Percentiles rank a stretch among this genome's conserved stretches.
These are phyloP conservation scores for Mycena vitilis DNA, from an alignment of 768 basidiomycete species.

Conservation along the genomic window DNA sequence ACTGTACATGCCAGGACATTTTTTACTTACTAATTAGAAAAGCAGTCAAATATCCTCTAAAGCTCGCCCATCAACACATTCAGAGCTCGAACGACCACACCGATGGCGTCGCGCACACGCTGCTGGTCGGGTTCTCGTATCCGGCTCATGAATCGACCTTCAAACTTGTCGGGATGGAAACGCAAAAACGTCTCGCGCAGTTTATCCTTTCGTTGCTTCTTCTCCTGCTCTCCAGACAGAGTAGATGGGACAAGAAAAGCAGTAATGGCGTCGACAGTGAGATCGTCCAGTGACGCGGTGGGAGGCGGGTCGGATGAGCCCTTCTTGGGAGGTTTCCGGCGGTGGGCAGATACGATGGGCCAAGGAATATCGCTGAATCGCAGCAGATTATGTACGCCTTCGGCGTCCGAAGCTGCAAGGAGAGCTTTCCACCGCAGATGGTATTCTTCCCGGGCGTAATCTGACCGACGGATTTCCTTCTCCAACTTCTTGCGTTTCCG, in stretches of 20 bases:
- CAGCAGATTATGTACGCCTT: slow-evolving; percentile 44
- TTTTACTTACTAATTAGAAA: slow-evolving; percentile 26
- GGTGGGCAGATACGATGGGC: slow-evolving; percentile 63
- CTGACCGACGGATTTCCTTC: slow-evolving; percentile 55
- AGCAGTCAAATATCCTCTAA: slow-evolving; percentile 17
- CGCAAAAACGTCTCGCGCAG: slow-evolving; percentile 76
- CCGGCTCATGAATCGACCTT: slow-evolving; percentile 73
- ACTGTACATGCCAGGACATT: slow-evolving; percentile 22
- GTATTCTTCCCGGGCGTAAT: slow-evolving; percentile 64
- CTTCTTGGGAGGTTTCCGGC: slow-evolving; percentile 36
- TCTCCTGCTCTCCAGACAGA: slow-evolving; percentile 44
- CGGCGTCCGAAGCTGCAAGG: slow-evolving; percentile 44
- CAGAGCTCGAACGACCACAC: slow-evolving; percentile 70
- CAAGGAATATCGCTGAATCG: slow-evolving; percentile 76
- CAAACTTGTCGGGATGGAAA: slow-evolving; percentile 87
- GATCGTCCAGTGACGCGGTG: slow-evolving; percentile 54
- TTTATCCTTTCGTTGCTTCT: slow-evolving; percentile 67
- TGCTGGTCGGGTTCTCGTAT: slow-evolving; percentile 60
- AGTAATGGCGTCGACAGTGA: slow-evolving; percentile 67
- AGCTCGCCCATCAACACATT: slow-evolving; percentile 62
- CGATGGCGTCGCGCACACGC: slow-evolving; percentile 68
- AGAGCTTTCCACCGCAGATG: slow-evolving; percentile 68
- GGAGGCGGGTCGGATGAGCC: slow-evolving; percentile 23
- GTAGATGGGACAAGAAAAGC: slow-evolving; percentile 63
- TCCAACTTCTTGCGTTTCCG: slow-evolving; percentile 61